These are phyloP conservation scores for Daldinia vernicosa DNA, from an alignment of 495 filamentous ascomycete species.

Conservation along the genomic window DNA sequence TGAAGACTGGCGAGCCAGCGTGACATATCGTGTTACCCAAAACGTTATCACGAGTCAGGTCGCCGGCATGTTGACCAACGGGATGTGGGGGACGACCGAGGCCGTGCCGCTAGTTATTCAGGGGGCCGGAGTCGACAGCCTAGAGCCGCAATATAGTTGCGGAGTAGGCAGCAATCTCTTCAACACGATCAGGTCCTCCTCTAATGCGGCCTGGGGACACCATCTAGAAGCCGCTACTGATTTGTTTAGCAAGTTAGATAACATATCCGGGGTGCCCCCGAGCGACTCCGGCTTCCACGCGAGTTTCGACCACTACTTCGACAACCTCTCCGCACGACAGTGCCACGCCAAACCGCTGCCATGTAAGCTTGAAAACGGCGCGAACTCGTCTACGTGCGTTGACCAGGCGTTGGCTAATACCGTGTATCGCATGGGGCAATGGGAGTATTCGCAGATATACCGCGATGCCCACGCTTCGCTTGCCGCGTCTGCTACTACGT, in stretches of 20 bases:
- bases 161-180: constrained; percentile 55
- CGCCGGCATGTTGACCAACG: constrained; percentile 68
- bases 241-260: constrained; percentile 64
- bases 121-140: constrained; percentile 64
- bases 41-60: constrained; percentile 78
- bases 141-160: constrained; percentile 72
- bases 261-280: constrained; percentile 65
- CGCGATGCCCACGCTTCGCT: constrained; percentile 67
- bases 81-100: constrained; percentile 60
- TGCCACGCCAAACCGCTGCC: constrained; percentile 72
- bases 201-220: constrained; percentile 59
- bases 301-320: constrained; percentile 76
- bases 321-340: constrained; percentile 73
- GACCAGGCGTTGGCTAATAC: constrained; percentile 62
- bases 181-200: constrained; percentile 56
- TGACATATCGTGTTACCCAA: constrained; percentile 70
- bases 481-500: constrained; percentile 59
- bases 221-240: constrained; percentile 64
- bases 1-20: constrained; percentile 48
- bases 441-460: constrained; percentile 75
- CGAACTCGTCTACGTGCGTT: constrained; percentile 59
- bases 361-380: constrained; percentile 56
- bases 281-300: constrained; percentile 66
- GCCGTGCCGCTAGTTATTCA: constrained; percentile 58
- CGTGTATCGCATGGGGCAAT: constrained; percentile 74